These are phyloP conservation scores for Diaporthe vaccinii DNA, from an alignment of 2,329 filamentous ascomycete genomes.

Conservation along the genomic window DNA sequence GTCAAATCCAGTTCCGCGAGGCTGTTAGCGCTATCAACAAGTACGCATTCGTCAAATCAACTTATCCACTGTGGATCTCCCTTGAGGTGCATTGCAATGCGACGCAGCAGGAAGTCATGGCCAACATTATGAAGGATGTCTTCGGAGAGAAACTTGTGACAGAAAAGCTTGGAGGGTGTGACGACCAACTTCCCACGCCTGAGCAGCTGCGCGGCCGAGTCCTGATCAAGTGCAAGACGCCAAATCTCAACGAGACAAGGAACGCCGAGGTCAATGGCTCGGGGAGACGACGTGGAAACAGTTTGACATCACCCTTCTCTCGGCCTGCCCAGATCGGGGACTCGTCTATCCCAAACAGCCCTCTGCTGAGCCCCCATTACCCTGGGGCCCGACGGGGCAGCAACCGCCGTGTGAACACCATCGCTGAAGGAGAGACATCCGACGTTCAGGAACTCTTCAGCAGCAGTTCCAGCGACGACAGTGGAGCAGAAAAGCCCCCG, in stretches of 20 bases:
- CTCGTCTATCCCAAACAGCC: conserved; percentile 66
- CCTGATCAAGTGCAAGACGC: conserved; percentile 94
- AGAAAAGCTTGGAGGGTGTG: conserved; percentile 78
- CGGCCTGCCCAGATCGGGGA: conserved; percentile 74
- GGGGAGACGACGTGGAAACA: conserved; percentile 72
- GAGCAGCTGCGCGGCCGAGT: conserved; percentile 87
- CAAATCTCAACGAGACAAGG: conserved; percentile 66
- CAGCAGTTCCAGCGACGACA: conserved; percentile 83
- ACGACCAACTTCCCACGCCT: conserved; percentile 82
- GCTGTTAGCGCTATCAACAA: conserved; percentile 94
- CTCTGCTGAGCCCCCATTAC: conserved; percentile 65
- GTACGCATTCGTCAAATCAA: conserved; percentile 91
- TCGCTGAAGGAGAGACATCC: conserved; percentile 63
- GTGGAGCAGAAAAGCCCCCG: conserved; percentile 67
- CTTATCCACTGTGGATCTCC: conserved; percentile 92
- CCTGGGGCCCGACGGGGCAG: conserved; percentile 62
- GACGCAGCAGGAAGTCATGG: conserved; percentile 88
- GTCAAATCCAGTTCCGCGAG: conserved; percentile 88
- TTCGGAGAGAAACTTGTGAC: conserved; percentile 86
- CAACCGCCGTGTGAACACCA: conserved; percentile 69
- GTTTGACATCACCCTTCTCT: conserved; percentile 82
- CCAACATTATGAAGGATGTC: conserved; percentile 86
- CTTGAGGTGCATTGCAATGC: conserved; percentile 94
- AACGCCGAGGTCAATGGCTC: conserved; percentile 50
- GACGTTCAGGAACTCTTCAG: conserved; percentile 66